Percentiles rank a stretch among this genome's conserved stretches.
Evolutionary conservation across 2,329 filamentous ascomycete genomes (phyloP).

Genomic region (Aspergillus ochraceoroseus): DNA sequence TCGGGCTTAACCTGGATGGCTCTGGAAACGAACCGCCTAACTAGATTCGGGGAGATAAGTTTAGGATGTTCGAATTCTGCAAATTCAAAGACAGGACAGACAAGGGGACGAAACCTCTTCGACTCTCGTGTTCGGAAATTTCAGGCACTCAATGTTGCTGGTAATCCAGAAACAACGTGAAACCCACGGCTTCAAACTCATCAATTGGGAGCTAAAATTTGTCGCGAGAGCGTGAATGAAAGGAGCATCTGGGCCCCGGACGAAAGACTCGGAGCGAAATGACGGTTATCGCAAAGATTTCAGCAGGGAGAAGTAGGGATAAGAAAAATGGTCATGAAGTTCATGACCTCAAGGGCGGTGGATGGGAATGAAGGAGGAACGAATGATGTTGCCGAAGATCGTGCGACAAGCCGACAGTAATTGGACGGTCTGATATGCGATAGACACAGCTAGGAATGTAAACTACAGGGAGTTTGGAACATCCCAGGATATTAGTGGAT

Average conservation of each 20-base stretch:
- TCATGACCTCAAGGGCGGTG: constrained; percentile 19
- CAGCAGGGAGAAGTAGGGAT: constrained; percentile 17
- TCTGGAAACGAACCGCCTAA: neutral
- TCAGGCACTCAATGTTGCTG: constrained; percentile 5
- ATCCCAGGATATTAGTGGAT: constrained; percentile 12
- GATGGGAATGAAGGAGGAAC: constrained; percentile 17
- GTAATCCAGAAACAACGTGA: constrained; percentile 4
- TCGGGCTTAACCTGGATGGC: neutral
- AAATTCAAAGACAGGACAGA: neutral
- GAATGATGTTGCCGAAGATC: constrained; percentile 18
- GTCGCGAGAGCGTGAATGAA: constrained; percentile 3
- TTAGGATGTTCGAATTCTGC: neutral
- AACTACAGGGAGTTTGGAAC: constrained; percentile 13
- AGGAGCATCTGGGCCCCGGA: constrained; percentile 6
- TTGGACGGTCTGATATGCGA: constrained; percentile 21
- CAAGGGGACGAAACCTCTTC: neutral
- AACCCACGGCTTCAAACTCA: constrained; percentile 1
- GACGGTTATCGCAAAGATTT: constrained; percentile 5
- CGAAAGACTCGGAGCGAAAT: constrained; percentile 1
- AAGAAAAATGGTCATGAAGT: constrained; percentile 13
- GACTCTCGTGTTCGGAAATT: neutral
- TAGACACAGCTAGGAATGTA: constrained; percentile 19
- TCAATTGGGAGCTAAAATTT: constrained; percentile 11
- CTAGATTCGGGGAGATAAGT: neutral
- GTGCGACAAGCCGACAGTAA: constrained; percentile 8